Evolutionary conservation across 208 protist genomes (phyloP).

Genomic region (Trypanosoma congolense): DNA sequence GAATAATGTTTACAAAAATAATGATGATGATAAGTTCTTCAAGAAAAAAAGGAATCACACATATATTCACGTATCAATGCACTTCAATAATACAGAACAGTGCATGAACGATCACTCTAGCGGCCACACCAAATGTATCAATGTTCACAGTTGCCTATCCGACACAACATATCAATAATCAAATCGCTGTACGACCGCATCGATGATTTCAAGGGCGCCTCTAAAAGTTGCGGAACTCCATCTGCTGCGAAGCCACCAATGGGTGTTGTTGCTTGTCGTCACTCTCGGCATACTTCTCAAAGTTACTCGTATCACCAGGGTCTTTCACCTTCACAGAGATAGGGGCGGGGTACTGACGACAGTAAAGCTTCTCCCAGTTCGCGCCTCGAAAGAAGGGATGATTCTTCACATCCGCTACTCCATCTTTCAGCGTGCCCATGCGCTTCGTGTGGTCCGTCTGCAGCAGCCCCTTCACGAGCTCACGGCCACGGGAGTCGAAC

Average conservation of each 20-base stretch:
- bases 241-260: slow-evolving; percentile 67
- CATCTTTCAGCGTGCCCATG: slow-evolving; percentile 32
- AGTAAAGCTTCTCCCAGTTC: slow-evolving; percentile 66
- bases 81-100: no score
- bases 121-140: no score
- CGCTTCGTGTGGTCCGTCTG: slow-evolving; percentile 44
- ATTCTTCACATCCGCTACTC: slow-evolving; percentile 29
- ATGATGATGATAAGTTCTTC: no score
- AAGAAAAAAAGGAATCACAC: no score
- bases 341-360: slow-evolving; percentile 66
- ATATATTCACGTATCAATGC: no score
- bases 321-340: slow-evolving; percentile 70
- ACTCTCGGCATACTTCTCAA: slow-evolving; percentile 79
- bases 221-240: slow-evolving; percentile 73
- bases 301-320: slow-evolving; percentile 78
- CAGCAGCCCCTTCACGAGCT: slow-evolving; percentile 54
- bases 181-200: not conserved
- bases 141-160: not conserved
- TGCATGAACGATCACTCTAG: no score
- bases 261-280: slow-evolving; percentile 46
- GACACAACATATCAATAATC: not conserved
- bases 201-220: not conserved
- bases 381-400: slow-evolving; percentile 64
- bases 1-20: no score
- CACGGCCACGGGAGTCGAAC: slow-evolving; percentile 41